Conservation (phyloP, 1,284 basidiomycete species). For the Hypsizygus ulmarius region DNA sequence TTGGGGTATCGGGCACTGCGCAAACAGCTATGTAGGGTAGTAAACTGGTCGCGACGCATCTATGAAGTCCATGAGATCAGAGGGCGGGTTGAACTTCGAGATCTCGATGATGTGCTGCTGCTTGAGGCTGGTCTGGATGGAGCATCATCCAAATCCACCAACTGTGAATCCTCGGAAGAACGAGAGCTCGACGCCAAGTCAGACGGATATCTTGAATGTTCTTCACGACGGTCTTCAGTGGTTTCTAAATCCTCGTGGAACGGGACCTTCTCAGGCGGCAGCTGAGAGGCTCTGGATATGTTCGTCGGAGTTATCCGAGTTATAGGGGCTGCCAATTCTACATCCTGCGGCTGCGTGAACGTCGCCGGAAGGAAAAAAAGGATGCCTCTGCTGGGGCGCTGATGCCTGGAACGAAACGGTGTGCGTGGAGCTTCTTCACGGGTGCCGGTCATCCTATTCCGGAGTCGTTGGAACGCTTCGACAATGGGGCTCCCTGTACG, state of each 20-base stretch:
- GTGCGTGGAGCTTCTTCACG: conserved; percentile 39
- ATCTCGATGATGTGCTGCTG: conserved; percentile 19
- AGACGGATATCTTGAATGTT: conserved; percentile 6
- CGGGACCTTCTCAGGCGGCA: conserved; percentile 33
- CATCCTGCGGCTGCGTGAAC: conserved; percentile 53
- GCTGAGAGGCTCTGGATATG: conserved; percentile 26
- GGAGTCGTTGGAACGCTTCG: conserved; percentile 52
- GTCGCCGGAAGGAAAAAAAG: conserved; percentile 83
- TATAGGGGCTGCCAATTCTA: conserved; percentile 40
- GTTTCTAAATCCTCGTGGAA: conserved; percentile 31
- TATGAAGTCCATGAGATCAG: conserved; percentile 17
- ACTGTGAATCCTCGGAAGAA: conserved; percentile 18
- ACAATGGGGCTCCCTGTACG: conserved; percentile 41
- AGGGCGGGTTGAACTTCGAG: conserved; percentile 21
- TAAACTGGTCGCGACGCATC: conserved; percentile 1
- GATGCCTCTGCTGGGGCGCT: conserved; percentile 53
- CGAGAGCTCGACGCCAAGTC: conserved; percentile 17
- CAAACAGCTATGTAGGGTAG: conserved; percentile 4
- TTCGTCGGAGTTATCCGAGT: conserved; percentile 18
- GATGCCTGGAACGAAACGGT: conserved; percentile 44
- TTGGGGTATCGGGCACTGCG: conserved; percentile 10
- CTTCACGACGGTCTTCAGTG: conserved; percentile 16
- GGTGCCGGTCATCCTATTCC: conserved; percentile 48
- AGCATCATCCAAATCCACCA: conserved; percentile 18
- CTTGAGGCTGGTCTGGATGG: conserved; percentile 18